Evolutionary conservation across 139 green algal species (phyloP).

Genomic region (Trebouxia sp.): DNA sequence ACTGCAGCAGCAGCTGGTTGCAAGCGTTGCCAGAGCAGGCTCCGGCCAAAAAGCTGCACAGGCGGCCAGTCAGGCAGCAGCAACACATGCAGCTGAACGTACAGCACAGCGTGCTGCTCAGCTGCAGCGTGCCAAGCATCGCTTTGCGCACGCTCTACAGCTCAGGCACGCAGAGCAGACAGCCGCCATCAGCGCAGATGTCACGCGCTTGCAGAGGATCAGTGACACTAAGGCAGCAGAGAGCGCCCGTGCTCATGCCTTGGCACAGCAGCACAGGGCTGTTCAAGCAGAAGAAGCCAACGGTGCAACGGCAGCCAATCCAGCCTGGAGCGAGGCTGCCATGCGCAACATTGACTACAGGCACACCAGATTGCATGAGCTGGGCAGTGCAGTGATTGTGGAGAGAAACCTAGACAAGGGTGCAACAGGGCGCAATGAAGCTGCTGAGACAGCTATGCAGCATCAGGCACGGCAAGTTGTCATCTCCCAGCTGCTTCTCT

Average conservation of each 20-base stretch:
- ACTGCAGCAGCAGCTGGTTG: not conserved
- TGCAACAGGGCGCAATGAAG: not conserved
- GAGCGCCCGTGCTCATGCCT: not conserved
- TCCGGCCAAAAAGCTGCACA: not conserved
- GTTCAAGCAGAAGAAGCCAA: constrained; percentile 16
- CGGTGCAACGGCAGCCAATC: not conserved
- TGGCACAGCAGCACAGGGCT: constrained; percentile 9
- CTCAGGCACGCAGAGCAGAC: not conserved
- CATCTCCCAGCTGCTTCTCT: not conserved
- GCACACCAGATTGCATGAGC: not conserved
- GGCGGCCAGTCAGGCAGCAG: not conserved
- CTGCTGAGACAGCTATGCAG: not conserved
- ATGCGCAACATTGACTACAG: constrained; percentile 1
- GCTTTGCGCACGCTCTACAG: not conserved
- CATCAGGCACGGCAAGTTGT: not conserved
- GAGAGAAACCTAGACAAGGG: not conserved
- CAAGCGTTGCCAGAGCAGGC: not conserved
- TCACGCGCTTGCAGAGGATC: not conserved
- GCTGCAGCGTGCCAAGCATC: not conserved
- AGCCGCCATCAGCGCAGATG: not conserved
- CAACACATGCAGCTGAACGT: not conserved
- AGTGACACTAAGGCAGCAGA: not conserved
- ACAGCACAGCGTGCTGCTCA: constrained; percentile 4
- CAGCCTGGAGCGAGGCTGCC: not conserved
- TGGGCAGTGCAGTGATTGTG: not conserved